Base-by-base conservation (phyloP, 148 eudicot species). In the Rhododendron mucronatum region DNA sequence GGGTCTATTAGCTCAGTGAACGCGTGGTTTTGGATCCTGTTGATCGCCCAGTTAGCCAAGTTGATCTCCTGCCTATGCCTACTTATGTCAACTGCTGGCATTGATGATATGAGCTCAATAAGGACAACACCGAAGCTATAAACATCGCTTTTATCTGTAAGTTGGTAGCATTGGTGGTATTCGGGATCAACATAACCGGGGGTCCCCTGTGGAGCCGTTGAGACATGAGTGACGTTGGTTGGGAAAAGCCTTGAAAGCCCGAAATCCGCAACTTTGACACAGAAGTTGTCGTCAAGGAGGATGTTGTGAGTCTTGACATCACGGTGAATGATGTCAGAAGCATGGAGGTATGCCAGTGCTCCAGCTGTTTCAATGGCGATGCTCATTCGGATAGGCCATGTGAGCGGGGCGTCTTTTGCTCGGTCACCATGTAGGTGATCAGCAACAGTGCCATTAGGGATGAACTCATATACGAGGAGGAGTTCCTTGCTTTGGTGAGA, bases 201-300 rank as follows among this genome's bases (percentile, higher is more conserved):
- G 18, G 95, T 93, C 23, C 94, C 95, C 45, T 93, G 92, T n/a
- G 95, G 95, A 63, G 93, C 93, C 2, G 94, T 93, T 47, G 95
- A 93, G 35, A 92, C 86, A 57, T 93, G 94, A 21, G 93, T 89
- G 8, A 90, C 91, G 82, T 92, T 84, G 14, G 71, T 90, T 0
- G 95, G 93, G 77, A 92, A 88, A 53, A 90, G 86, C 67, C 95
- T 90, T 3, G 95, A 93, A 16, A 93, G 89, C 83, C 95, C 95
- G 15, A 93, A 93, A 93, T 93, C 94, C 7, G 92, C 95, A 57
- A 92, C 93, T 82, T 92, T 93, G 48, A 93, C 95, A n/a, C 76
- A 28, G 12, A 92, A 93, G 44, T 91, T 83, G 82, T 86, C 57
- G 81, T 93, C 93, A 0, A 93, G 80, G 7, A 93, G 90, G 37